Percentiles rank a stretch among this genome's conserved stretches.
These are phyloP conservation scores for Nannochloropsis oceanica DNA, from an alignment of 108 stramenopile species.

Conservation along the genomic window DNA sequence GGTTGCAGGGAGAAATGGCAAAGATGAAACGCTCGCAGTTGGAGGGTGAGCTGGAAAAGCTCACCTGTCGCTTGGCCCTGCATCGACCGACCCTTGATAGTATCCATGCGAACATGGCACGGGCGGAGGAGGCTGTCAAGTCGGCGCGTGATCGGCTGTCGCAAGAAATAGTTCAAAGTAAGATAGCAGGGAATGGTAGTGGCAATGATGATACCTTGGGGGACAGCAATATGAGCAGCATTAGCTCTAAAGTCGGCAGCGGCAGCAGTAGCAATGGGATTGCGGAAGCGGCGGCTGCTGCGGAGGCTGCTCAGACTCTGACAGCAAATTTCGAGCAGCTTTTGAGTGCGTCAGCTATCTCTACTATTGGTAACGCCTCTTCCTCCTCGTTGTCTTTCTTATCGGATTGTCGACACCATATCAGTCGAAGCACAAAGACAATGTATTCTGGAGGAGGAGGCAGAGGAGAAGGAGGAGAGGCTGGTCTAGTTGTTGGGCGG, in stretches of 20 bases:
- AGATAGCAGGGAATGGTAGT: not conserved
- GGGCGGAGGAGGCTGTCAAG: not conserved
- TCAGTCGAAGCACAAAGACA: no score
- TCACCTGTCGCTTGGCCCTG: not conserved
- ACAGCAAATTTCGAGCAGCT: not conserved
- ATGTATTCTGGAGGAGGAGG: no score
- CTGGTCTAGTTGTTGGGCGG: no score
- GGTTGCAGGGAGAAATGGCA: not conserved
- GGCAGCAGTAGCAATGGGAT: not conserved
- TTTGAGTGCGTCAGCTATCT: not conserved
- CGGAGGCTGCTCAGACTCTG: not conserved
- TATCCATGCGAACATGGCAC: not conserved
- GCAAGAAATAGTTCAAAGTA: not conserved
- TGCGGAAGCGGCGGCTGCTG: not conserved
- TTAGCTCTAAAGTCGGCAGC: not conserved
- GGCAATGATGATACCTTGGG: not conserved
- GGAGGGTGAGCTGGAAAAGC: not conserved
- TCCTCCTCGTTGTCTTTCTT: not conserved
- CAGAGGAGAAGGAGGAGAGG: no score
- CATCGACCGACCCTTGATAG: not conserved
- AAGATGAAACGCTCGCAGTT: not conserved
- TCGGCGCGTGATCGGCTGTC: not conserved
- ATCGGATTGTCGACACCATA: not conserved
- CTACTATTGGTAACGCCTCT: not conserved
- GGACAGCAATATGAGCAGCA: not conserved